Evolutionary conservation across 768 basidiomycete genomes (phyloP), one percentile per base, ranked within the genome.

Genomic region (Gyrodon lividus): DNA sequence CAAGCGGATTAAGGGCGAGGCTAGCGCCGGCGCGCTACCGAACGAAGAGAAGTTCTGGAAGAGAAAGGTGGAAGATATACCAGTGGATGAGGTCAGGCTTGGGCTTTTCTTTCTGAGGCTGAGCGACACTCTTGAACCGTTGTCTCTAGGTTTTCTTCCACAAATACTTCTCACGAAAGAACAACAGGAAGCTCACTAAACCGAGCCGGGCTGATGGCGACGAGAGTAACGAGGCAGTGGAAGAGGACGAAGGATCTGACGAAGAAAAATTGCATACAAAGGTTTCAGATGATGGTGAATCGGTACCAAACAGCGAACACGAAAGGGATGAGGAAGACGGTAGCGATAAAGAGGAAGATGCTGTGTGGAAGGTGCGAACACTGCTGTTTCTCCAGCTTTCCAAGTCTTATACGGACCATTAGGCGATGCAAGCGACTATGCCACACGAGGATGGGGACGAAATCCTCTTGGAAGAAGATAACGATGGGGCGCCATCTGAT

Each of bases 341-440:
- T 37, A 81, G 76, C 48, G 80, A 79, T 40, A 57, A 66, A 1
- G 81, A 81, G 12, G 88, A 90, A 61, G 83, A 72, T 16, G 89
- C 89, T 60, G 80, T 96, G 16, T 98, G 94, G 94, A 92, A 89
- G 85, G 94, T 93, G 57, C 43, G 64, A 23, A 14, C 13, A 16
- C 14, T 5, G 13, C n/a, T 4, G 4, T 4, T 12, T 28, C n/a
- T 42, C 22, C 13, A 2, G 1, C 4, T 43, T 30, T 34, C 12
- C 8, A 9, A 0, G 42, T 38, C 58, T 56, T 31, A 57, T 39
- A 24, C 22, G 14, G 23, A 20, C 7, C 0, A 6, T 6, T 28
- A 97, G 93, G 93, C 82, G 0, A 95, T 96, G 91, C 83, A 91
- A 76, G 81, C 83, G n/a, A 81, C 83, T 3, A 86, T 95, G 81